These are phyloP conservation scores for Fomitopsis pinicola DNA, from an alignment of 1,284 basidiomycete genomes.

Conservation along the genomic window DNA sequence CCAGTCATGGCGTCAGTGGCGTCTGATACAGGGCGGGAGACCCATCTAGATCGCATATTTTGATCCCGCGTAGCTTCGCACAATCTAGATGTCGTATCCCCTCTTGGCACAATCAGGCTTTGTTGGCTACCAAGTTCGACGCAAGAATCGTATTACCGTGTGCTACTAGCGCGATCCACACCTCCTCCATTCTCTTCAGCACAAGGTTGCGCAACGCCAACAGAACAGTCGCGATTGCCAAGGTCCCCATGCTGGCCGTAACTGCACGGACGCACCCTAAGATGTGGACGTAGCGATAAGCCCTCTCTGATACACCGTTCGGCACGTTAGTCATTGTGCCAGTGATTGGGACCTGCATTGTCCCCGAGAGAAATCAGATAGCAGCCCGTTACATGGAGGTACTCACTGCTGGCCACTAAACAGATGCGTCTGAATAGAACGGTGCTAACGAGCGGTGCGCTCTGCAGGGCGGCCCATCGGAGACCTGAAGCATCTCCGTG, in stretches of 20 bases:
- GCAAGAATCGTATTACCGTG: background rate
- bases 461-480: background rate
- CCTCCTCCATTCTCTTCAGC: background rate
- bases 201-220: background rate
- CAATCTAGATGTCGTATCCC: conserved; percentile 1
- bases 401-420: background rate
- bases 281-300: background rate
- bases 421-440: background rate
- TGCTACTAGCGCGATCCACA: background rate
- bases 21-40: conserved; percentile 2
- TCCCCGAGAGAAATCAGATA: conserved; percentile 2
- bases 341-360: background rate
- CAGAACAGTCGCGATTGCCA: background rate
- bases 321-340: background rate
- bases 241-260: background rate
- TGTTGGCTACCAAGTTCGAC: background rate
- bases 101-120: background rate
- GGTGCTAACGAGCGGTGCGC: background rate
- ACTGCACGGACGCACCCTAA: background rate
- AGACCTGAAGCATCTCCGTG: background rate
- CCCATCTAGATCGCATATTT: background rate
- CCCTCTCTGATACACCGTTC: background rate
- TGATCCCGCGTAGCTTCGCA: conserved; percentile 1
- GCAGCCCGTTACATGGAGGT: background rate
- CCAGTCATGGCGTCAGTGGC: conserved; percentile 3